Evolutionary conservation across 1,284 basidiomycete species (phyloP), one percentile per base, ranked within the genome.

Genomic region (Paramarasmius palmivorus): DNA sequence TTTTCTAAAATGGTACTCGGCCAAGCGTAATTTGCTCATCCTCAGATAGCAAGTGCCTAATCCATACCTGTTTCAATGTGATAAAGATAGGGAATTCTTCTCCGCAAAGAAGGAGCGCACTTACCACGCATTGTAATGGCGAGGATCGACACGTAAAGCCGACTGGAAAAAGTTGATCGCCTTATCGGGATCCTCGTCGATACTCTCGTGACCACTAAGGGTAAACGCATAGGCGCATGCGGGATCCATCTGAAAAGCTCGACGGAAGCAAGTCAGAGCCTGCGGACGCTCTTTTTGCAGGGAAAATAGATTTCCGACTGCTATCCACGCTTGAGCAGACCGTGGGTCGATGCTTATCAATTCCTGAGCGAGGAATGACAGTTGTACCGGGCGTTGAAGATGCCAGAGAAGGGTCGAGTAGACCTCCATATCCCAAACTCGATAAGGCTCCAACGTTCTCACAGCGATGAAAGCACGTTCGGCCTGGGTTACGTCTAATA

Each of bases 321-420:
- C 91, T 59, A 98, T 95, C 95, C 95, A 98, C 12, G 93, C 84
- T 65, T 96, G 84, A n/a, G 93, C 75, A 10, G 91, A 85, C 55
- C 83, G 83, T 37, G 93, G 82, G 61, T 90, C 80, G 65, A 95
- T 87, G 44, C 86, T 83, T 59, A 95, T 81, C 42, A 98, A 76
- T 60, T 94, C 90, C 70, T 97, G 95, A 1, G 95, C 90, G 37
- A 98, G 79, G 73, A 88, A 92, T 1, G 95, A 94, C 47, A 98
- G 79, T 60, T 88, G 82, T 37, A 93, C 84, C 57, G 83, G 83
- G 59, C 84, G 81, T 64, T 90, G 86, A 44, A 95, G 75, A 71
- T 98, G 94, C 95, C 95, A 98, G 46, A 98, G 76, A 34, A 95
- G 79, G 10, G 95, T 96, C 37, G 94, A 96, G 72, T 93, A 96